phyloP scores from a whole-genome alignment of 441 rosid genomes.

The Corymbia calophylla region DNA sequence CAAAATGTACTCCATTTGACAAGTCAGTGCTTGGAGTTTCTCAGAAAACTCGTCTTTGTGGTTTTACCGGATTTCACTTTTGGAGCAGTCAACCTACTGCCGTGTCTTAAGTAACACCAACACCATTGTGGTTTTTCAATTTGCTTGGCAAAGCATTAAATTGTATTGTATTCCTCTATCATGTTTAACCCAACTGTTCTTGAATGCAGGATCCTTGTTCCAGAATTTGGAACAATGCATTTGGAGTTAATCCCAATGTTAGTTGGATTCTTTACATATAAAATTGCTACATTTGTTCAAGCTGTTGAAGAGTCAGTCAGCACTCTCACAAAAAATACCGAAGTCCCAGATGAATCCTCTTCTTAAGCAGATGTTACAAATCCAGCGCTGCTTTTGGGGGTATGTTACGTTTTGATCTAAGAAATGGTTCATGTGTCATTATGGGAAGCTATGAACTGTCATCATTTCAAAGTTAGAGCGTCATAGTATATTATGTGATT shows the following conservation, averaged over 20 bases:
- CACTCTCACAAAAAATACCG: slow-evolving; percentile 24
- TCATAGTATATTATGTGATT: neutral
- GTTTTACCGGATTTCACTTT: neutral
- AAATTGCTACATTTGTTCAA: slow-evolving; percentile 82
- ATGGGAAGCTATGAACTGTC: neutral
- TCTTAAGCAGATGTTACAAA: neutral
- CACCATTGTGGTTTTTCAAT: neutral
- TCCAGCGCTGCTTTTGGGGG: neutral
- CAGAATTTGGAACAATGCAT: slow-evolving; percentile 70
- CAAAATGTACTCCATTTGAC: neutral
- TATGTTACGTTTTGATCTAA: neutral
- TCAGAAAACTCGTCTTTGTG: neutral
- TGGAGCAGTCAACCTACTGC: neutral
- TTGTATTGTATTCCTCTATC: neutral
- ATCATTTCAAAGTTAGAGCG: neutral
- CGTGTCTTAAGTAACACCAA: neutral
- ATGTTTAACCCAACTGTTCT: neutral
- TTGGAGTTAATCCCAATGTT: slow-evolving; percentile 86
- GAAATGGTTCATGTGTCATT: neutral
- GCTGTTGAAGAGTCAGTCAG: slow-evolving; percentile 67
- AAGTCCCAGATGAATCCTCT: slow-evolving; percentile 2
- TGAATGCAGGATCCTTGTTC: slow-evolving; percentile 67
- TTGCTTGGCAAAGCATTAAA: neutral
- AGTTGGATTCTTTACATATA: slow-evolving; percentile 92
- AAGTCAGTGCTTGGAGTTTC: neutral